Evolutionary conservation across 257 asterid species (phyloP).

Genomic region (Solanum chmielewskii): DNA sequence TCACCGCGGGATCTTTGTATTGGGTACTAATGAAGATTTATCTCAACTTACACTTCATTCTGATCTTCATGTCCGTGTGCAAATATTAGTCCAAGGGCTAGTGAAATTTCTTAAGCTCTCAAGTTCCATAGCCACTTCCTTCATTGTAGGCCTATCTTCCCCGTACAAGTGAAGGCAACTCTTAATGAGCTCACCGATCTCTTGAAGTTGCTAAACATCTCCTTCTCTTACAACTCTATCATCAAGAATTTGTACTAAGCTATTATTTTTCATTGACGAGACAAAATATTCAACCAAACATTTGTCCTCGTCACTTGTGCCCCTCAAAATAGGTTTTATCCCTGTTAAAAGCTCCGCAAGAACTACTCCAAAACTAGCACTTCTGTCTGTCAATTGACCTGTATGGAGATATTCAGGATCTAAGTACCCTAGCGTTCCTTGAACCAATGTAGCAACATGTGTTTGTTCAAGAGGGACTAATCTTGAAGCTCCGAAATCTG

Average conservation of each 20-base stretch:
- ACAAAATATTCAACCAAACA: constrained; percentile 23
- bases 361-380: constrained; percentile 53
- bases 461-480: constrained; percentile 39
- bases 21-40: too few relatives aligned
- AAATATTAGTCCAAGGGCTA: background rate
- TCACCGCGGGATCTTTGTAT: too few relatives aligned
- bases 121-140: constrained; percentile 40
- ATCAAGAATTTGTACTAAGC: constrained; percentile 22
- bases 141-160: constrained; percentile 42
- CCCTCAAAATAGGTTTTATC: constrained; percentile 19
- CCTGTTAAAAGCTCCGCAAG: constrained; percentile 47
- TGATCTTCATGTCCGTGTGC: constrained; percentile 1
- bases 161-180: constrained; percentile 29
- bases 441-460: constrained; percentile 46
- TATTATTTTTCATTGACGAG: constrained; percentile 7
- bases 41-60: background rate
- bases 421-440: constrained; percentile 50
- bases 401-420: constrained; percentile 58
- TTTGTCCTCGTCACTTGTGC: constrained; percentile 2
- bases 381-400: constrained; percentile 36
- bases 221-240: constrained; percentile 30
- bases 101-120: constrained; percentile 12
- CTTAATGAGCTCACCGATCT: constrained; percentile 22
- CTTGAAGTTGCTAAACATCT: constrained; percentile 19
- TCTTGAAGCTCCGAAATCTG: constrained; percentile 61